A percentile compares a stretch with the other conserved stretches of the same genome.
These are phyloP conservation scores for Ogataea paraovalis DNA, from an alignment of 805 yeast species.

Conservation along the genomic window DNA sequence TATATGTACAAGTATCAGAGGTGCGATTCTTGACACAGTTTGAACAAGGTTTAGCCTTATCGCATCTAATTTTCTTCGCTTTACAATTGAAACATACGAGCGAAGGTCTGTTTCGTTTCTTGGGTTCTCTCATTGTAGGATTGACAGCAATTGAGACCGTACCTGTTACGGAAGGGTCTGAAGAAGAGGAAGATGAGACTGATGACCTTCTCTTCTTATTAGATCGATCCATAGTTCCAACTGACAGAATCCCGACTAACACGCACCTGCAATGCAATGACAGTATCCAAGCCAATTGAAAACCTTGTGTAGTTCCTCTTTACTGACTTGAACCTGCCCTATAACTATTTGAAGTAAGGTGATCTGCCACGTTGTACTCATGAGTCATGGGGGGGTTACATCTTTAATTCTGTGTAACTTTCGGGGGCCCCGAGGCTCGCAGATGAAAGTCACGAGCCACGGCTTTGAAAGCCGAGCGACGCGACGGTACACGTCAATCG, in stretches of 20 bases:
- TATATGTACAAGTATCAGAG: conserved; percentile 23
- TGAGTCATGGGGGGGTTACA: too few relatives aligned
- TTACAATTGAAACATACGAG: conserved; percentile 32
- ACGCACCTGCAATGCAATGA: too few relatives aligned
- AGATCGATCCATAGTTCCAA: background rate
- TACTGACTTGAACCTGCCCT: too few relatives aligned
- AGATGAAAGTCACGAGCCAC: too few relatives aligned
- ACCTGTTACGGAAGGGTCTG: background rate
- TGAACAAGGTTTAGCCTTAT: conserved; percentile 27
- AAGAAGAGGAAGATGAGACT: background rate
- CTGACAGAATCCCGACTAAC: background rate
- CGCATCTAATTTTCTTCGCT: conserved; percentile 30
- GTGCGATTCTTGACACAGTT: conserved; percentile 24
- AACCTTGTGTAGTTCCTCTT: too few relatives aligned
- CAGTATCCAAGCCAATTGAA: too few relatives aligned
- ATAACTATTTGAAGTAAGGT: too few relatives aligned
- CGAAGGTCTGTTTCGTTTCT: conserved; percentile 44
- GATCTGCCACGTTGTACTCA: too few relatives aligned
- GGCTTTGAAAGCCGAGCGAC: too few relatives aligned
- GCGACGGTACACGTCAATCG: too few relatives aligned
- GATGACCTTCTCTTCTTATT: background rate
- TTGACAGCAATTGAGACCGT: background rate
- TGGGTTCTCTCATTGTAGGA: background rate
- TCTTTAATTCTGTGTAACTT: too few relatives aligned
- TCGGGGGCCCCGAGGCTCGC: too few relatives aligned